phyloP scores from a whole-genome alignment of 345 rosid genomes.

The Hevea brasiliensis region DNA sequence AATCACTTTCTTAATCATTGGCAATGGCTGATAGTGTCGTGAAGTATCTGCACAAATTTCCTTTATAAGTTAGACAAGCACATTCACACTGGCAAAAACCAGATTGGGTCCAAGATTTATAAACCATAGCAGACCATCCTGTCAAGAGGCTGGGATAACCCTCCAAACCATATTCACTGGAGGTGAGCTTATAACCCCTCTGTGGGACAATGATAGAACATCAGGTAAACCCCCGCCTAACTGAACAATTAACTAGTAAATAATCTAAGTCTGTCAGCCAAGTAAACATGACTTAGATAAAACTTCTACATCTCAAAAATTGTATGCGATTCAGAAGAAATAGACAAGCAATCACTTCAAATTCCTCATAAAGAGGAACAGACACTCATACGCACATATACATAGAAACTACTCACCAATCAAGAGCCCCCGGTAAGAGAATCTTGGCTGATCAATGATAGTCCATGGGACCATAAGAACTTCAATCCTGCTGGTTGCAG shows the following conservation, averaged over 20 bases:
- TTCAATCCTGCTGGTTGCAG: slow-evolving; percentile 42
- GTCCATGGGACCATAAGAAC: slow-evolving; percentile 61
- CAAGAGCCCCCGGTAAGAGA: slow-evolving; percentile 66
- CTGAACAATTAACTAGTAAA: not conserved
- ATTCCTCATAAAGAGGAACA: not conserved
- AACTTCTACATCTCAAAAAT: not conserved
- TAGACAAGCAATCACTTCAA: not conserved
- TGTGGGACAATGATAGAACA: not conserved
- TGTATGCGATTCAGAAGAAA: not conserved
- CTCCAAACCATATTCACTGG: not conserved
- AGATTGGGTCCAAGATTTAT: not conserved
- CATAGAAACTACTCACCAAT: slow-evolving; percentile 45
- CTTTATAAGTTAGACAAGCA: slow-evolving; percentile 1
- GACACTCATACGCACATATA: not conserved
- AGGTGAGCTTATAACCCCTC: not conserved
- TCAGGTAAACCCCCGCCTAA: not conserved
- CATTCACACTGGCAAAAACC: not conserved
- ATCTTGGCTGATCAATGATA: slow-evolving; percentile 63
- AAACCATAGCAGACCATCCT: not conserved
- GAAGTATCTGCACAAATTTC: slow-evolving; percentile 59
- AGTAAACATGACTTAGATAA: not conserved
- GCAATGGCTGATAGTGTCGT: slow-evolving; percentile 65
- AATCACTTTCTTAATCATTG: slow-evolving; percentile 62
- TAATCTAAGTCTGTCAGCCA: not conserved
- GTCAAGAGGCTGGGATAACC: not conserved